Conservation (phyloP, 371 early-diverging fungal genomes). For the Actinomortierella ambigua region DNA sequence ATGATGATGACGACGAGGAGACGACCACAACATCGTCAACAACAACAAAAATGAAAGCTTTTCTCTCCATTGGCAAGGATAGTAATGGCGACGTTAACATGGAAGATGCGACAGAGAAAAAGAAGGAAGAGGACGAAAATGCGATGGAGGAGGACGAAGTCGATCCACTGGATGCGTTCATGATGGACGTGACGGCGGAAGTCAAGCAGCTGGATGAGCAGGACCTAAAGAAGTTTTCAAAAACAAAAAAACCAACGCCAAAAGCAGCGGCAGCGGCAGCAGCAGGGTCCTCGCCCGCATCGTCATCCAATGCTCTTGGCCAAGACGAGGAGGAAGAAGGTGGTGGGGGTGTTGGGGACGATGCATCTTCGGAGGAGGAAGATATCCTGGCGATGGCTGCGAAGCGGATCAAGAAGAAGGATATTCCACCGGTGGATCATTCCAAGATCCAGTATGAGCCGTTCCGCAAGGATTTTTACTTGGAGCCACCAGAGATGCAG, state of each 20-base stretch:
- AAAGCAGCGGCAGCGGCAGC: constrained; percentile 16
- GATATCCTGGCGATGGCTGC: constrained; percentile 86
- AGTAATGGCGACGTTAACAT: constrained; percentile 50
- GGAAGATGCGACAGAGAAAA: constrained; percentile 5
- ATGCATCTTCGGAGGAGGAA: constrained; percentile 53
- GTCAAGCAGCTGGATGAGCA: constrained; percentile 73
- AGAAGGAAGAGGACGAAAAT: constrained; percentile 16
- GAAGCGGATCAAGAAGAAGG: constrained; percentile 88
- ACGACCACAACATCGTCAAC: constrained; percentile 9
- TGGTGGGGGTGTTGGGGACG: constrained; percentile 53
- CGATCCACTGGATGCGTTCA: constrained; percentile 86
- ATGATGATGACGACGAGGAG: constrained; percentile 44
- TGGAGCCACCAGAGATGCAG: constrained; percentile 92
- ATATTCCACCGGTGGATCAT: constrained; percentile 91
- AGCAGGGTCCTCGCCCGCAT: constrained; percentile 5
- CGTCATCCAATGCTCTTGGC: constrained; percentile 20
- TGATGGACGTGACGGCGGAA: constrained; percentile 81
- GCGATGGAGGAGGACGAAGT: constrained; percentile 50
- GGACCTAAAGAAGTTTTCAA: constrained; percentile 51
- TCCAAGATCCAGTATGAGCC: constrained; percentile 81
- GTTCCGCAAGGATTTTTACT: constrained; percentile 95
- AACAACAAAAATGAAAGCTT: constrained; percentile 13
- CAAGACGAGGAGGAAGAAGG: constrained; percentile 62
- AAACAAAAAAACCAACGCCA: constrained; percentile 36
- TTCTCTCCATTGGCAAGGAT: constrained; percentile 17